phyloP scores from a whole-genome alignment of 2,329 filamentous ascomycete genomes.

The Fusarium verticillioides region DNA sequence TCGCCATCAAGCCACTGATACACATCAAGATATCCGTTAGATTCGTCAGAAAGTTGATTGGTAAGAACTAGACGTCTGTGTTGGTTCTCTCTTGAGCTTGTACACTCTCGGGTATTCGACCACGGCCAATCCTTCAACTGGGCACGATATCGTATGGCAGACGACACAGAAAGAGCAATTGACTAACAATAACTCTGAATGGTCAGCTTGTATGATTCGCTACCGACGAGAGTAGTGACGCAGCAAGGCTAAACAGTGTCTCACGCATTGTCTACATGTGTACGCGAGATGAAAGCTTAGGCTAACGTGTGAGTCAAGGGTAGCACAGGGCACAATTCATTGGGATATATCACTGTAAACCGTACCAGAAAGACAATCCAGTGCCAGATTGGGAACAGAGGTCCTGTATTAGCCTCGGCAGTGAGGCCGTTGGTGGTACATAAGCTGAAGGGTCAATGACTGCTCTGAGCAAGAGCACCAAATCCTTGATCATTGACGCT shows the following conservation, averaged over 20 bases:
- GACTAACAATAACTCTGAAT: neutral
- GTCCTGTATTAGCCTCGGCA: neutral
- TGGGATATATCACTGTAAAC: neutral
- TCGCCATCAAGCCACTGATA: constrained; percentile 20
- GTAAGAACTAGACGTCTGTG: neutral
- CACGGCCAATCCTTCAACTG: neutral
- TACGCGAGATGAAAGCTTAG: constrained; percentile 6
- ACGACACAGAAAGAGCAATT: neutral
- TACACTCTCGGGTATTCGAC: constrained; percentile 12
- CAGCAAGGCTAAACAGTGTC: constrained; percentile 17
- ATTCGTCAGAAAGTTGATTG: neutral
- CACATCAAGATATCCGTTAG: neutral
- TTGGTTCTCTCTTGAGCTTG: neutral
- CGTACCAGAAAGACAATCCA: neutral
- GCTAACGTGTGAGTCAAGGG: neutral
- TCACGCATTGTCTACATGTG: neutral
- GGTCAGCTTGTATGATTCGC: neutral
- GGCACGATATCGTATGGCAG: neutral
- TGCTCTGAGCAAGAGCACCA: neutral
- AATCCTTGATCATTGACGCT: neutral
- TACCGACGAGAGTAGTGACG: neutral
- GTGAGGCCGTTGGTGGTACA: neutral
- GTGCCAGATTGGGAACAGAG: neutral
- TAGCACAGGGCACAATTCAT: constrained; percentile 10
- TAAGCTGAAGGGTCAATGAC: neutral